These are phyloP conservation scores for Luvunga scandens DNA, from an alignment of 345 rosid genomes.

Conservation along the genomic window DNA sequence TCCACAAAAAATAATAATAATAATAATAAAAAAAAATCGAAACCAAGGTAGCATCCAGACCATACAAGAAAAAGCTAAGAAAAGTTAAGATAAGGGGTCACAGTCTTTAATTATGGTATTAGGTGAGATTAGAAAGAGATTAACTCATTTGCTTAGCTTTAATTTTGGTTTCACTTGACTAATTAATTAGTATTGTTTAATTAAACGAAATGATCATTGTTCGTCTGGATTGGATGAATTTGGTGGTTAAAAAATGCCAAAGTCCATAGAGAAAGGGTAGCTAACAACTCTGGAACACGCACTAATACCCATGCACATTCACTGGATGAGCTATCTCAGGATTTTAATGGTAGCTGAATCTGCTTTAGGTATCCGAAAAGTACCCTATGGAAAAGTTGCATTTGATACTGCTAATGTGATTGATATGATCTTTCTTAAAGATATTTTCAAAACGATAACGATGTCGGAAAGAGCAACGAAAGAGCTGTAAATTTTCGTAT, in stretches of 20 bases:
- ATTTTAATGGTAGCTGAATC: too few species aligned
- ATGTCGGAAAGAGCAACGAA: too few species aligned
- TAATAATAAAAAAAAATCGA: too few species aligned
- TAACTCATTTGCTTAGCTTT: not conserved
- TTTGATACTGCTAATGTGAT: too few species aligned
- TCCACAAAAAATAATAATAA: too few species aligned
- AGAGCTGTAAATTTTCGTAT: too few species aligned
- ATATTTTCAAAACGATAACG: too few species aligned
- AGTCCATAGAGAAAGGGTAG: not conserved
- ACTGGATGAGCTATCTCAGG: too few species aligned
- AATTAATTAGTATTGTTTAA: too few species aligned
- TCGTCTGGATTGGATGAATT: not conserved
- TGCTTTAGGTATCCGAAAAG: too few species aligned
- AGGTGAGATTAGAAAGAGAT: constrained; percentile 1
- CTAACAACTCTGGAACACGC: not conserved
- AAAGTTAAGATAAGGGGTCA: not conserved
- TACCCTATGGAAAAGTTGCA: too few species aligned
- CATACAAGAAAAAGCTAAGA: not conserved
- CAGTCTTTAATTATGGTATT: not conserved
- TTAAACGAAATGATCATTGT: not conserved
- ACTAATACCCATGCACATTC: not conserved
- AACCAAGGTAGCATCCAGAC: not conserved
- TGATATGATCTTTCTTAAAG: too few species aligned
- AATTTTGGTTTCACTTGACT: not conserved
- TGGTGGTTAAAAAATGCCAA: not conserved